Evolutionary conservation across 2,329 filamentous ascomycete genomes (phyloP), one percentile per base, ranked within the genome.

Genomic region (Colletotrichum aenigma): DNA sequence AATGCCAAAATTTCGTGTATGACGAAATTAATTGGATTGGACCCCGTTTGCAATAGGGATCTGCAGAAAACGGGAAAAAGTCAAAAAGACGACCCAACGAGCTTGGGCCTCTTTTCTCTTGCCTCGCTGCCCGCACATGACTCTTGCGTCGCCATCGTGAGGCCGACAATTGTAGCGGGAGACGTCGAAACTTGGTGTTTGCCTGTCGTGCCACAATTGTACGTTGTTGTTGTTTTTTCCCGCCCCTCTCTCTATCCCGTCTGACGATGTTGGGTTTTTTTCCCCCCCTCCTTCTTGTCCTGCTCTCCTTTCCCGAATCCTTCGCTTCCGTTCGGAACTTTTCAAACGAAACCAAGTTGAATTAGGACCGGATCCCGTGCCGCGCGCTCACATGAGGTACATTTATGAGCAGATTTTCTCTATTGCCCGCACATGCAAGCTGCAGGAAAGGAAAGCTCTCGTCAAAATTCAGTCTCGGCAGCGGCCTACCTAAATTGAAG

Each of bases 21-120:
- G 69, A 72, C 72, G 69, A 34, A 52, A 24, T 26, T 55, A 71
- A 67, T 66, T 58, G 62, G 18, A 30, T 55, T 38, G 56, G 52
- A 32, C 73, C 69, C 62, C 43, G 56, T 64, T 72, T 64, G 64
- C 56, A 55, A 75, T 75, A 38, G 64, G 26, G 73, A 75, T 75
- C 73, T 75, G 62, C 73, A 73, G 55, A 55, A 12, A 30, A 71
- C 48, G 60, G 55, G 21, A 58, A 58, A 74, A 26, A 43, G 21
- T 38, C 68, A 43, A 43, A 67, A 10, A 28, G n/a, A 32, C 10
- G 6, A 24, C 24, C 16, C n/a, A 58, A 71, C 61, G 68, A 75
- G 68, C 55, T 65, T 30, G 26, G 71, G 24, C 43, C 38, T 64
- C 66, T 30, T 43, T 61, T 28, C 18, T 70, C 26, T 26, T 56